Evolutionary conservation across 1,139 yeast species (phyloP), one percentile per base, ranked within the genome.

Genomic region (Candida buenavistaensis): DNA sequence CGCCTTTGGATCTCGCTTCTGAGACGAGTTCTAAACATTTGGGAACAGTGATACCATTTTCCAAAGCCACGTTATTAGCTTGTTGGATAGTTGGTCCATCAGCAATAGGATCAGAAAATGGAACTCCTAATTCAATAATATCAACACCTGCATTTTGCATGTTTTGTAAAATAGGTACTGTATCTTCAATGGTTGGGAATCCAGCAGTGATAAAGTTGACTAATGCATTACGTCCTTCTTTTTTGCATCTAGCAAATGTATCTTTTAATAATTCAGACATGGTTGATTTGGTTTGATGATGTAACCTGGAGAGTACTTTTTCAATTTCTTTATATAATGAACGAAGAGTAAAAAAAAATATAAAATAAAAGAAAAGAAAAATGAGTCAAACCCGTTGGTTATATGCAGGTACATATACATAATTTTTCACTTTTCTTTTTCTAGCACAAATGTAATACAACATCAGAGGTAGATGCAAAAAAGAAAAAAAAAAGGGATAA

Each of bases 41-140:
- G 6, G 69, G 56, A 41, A 88, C 81, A 20, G 89, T 82, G 41
- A 89, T 78, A 10, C 95, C 95, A 50, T 92, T 89, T 21, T 77
- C 73, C 46, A 92, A 72, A 9, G 98, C 94, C 14, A 64, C 69
- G 23, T 77, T 77, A 62, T 90, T 90, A 26, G 97, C 88, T 24
- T 70, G 79, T 63, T 92, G 98, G 51, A 92, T 92, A 11, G 95
- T 88, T 25, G 97, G 96, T 30, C 99, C 99, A 59, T 92, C 99
- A 27, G 97, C 99, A 54, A 92, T 88, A 28, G 99, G 98, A 57
- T 92, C 99, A n/a, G 96, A 83, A 59, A 92, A 92, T 28, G 99
- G 99, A 55, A 94, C 68, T 43, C 99, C 98, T 33, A 92, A 68
- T 65, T 92, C 99, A 47, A 92, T 87, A 44, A 92, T 76, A 57